These are phyloP conservation scores for Colletotrichum costaricense DNA, from an alignment of 2,329 filamentous ascomycete species.

Conservation along the genomic window DNA sequence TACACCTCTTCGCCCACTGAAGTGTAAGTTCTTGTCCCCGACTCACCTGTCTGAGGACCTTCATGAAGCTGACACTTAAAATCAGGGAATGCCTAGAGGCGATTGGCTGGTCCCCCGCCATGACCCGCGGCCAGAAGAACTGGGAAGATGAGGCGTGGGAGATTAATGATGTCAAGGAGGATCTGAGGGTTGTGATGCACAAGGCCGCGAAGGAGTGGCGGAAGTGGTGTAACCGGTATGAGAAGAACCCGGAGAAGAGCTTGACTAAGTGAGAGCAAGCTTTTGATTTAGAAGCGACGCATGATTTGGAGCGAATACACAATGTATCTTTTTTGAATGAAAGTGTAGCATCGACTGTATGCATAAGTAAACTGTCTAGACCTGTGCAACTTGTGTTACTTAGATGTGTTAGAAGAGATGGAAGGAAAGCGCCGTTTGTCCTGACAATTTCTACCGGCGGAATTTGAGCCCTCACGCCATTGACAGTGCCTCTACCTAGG, in stretches of 20 bases:
- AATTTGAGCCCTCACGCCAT: too few relatives aligned
- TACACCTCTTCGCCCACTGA: constrained; percentile 29
- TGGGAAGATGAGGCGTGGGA: constrained; percentile 34
- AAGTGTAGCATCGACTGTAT: too few relatives aligned
- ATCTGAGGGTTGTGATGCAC: constrained; percentile 28
- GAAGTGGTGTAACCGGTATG: constrained; percentile 29
- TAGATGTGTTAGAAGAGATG: too few relatives aligned
- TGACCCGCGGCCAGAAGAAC: constrained; percentile 20
- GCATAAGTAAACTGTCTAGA: too few relatives aligned
- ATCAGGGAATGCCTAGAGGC: constrained; percentile 25
- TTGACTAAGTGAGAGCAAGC: constrained; percentile 4
- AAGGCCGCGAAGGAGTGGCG: constrained; percentile 30
- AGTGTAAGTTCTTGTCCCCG: neutral
- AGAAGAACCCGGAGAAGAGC: constrained; percentile 33
- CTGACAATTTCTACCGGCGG: too few relatives aligned
- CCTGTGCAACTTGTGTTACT: too few relatives aligned
- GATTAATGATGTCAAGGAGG: constrained; percentile 28
- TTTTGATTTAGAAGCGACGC: too few relatives aligned
- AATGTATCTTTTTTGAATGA: too few relatives aligned
- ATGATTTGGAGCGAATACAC: too few relatives aligned
- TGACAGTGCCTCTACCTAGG: fast-evolving
- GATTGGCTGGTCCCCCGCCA: constrained; percentile 26
- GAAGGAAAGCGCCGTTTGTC: too few relatives aligned
- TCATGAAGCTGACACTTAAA: neutral
- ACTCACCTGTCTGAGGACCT: neutral